These are phyloP conservation scores for Akanthomyces lecanii DNA, from an alignment of 2,329 filamentous ascomycete genomes.

Conservation along the genomic window DNA sequence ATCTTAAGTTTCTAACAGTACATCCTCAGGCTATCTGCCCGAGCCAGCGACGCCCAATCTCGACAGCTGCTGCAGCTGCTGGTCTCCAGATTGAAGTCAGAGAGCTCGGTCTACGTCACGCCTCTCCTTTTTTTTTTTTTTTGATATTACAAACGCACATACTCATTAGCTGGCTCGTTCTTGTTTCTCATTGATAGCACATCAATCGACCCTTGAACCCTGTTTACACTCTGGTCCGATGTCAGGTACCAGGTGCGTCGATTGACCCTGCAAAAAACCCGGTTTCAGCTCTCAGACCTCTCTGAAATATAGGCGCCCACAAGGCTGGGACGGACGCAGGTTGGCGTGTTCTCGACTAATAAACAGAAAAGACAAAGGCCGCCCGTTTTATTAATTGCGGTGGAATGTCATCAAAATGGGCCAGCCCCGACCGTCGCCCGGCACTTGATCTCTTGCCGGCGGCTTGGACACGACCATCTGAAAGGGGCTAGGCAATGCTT, in stretches of 20 bases:
- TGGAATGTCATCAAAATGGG: neutral
- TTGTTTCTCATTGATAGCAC: neutral
- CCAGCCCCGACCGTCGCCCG: neutral
- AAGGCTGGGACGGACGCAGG: too few species aligned
- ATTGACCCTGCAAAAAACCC: neutral
- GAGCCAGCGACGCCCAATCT: too few species aligned
- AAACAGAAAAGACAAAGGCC: too few species aligned
- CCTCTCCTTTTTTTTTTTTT: neutral
- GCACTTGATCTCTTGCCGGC: neutral
- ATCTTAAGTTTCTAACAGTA: too few species aligned
- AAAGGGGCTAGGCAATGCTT: neutral
- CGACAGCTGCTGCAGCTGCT: too few species aligned
- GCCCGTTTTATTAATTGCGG: too few species aligned
- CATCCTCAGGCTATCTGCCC: too few species aligned
- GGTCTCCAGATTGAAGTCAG: too few species aligned
- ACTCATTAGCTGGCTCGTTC: neutral
- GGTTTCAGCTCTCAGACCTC: conserved; percentile 1
- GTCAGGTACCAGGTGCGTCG: neutral
- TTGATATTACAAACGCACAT: neutral
- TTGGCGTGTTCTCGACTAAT: too few species aligned
- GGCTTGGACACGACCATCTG: too few species aligned
- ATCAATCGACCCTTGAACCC: neutral
- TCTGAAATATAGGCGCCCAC: neutral
- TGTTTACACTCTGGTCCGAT: neutral
- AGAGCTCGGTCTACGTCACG: neutral